Evolutionary conservation across 768 basidiomycete species (phyloP).

Genomic region (Lentinula aciculospora): DNA sequence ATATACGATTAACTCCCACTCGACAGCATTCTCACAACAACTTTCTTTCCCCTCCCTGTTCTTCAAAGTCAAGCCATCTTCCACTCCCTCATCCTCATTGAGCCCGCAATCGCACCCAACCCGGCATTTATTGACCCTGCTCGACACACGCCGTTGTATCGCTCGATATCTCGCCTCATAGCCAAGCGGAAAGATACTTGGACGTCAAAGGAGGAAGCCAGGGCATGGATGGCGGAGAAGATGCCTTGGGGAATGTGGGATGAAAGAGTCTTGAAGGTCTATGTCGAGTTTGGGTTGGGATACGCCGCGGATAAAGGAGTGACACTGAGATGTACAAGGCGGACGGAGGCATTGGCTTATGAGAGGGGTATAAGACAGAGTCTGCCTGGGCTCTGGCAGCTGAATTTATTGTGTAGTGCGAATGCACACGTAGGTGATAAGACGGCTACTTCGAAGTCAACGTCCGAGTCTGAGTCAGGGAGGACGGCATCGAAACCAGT

Average conservation of each 20-base stretch:
- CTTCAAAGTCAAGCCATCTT: not conserved
- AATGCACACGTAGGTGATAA: not conserved
- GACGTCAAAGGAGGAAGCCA: not conserved
- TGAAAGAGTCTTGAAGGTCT: not conserved
- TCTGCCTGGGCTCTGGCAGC: not conserved
- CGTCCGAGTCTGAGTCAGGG: not conserved
- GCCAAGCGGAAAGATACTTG: constrained; percentile 1
- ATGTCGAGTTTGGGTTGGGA: constrained; percentile 2
- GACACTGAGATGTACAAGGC: not conserved
- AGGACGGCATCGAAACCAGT: not conserved
- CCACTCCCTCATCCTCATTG: constrained; percentile 4
- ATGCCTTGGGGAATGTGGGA: constrained; percentile 6
- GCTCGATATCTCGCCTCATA: not conserved
- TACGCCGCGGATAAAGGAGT: not conserved
- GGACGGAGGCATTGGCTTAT: not conserved
- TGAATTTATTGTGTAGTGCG: constrained; percentile 1
- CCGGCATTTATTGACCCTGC: not conserved
- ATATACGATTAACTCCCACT: not conserved
- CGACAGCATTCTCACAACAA: not conserved
- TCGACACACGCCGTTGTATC: not conserved
- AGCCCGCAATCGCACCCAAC: not conserved
- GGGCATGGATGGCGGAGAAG: not conserved
- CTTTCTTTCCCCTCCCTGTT: constrained; percentile 1
- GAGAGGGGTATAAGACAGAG: not conserved
- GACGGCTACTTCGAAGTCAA: not conserved